Base-by-base conservation (phyloP, 2,329 filamentous ascomycete genomes). In the Phyllosticta citriasiana region DNA sequence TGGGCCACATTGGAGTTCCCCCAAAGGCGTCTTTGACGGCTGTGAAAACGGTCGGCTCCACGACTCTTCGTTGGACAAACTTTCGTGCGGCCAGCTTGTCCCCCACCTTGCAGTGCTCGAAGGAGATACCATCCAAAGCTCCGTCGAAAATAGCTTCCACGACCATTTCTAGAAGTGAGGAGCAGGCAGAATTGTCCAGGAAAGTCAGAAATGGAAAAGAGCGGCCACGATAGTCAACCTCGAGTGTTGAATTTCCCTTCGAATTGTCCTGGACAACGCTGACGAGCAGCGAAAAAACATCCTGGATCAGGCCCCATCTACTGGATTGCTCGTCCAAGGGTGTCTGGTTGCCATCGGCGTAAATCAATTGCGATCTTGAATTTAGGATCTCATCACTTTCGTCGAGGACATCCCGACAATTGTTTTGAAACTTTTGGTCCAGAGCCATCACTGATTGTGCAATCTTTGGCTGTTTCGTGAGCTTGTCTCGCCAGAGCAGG, bases 191-290 rank as follows among this genome's bases (percentile, higher is more conserved):
- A 0, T 66, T 25, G 1, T 74, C 66, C 1, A 66, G 69, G 0
- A 54, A 53, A n/a, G 40, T 47, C 16, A 65, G 66, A 1, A 80
- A 66, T 0, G 77, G 66, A 3, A 68, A 74, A 61, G 88, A 84
- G 0, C 85, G 67, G 0, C 81, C 82, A 76, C 86, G 83, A 0
- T 88, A 74, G 64, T 86, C 78, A 55, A 88, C 82, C 0, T 85
- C 88, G 0, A 88, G 69, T 0, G 87, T 67, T 89, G 70, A 0
- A 88, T 0, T 62, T 72, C 1, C 85, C 75, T 0, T 83, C 84
- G 61, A 88, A 85, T 0, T 85, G 86, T 59, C 87, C 71, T 47
- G 81, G 77, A 35, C 78, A 82, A 1, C 88, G 71, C 0, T 76
- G 78, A 0, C 84, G 75, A 52, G 81, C 73, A 60, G 35, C 30